A percentile compares a stretch with the other conserved stretches of the same genome.
phyloP scores from a whole-genome alignment of 2,329 filamentous ascomycete species.

The Talaromyces sp. region DNA sequence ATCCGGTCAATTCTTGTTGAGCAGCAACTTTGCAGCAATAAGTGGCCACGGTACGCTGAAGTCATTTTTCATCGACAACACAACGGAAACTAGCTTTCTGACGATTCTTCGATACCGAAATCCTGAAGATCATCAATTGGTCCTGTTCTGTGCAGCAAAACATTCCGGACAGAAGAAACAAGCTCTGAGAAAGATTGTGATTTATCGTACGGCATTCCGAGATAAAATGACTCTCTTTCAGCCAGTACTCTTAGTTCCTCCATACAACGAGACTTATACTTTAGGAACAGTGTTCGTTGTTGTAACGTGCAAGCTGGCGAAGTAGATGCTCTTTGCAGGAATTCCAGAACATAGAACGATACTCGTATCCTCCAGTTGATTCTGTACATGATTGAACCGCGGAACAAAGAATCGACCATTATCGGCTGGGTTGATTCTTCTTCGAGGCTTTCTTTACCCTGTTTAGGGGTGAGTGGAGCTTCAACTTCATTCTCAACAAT shows the following conservation, averaged over 20 bases:
- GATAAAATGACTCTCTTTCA: neutral
- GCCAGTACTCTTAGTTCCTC: neutral
- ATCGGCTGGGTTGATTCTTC: neutral
- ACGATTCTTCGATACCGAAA: neutral
- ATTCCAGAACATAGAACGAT: neutral
- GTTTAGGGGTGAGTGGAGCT: neutral
- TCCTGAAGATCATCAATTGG: neutral
- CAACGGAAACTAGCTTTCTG: neutral
- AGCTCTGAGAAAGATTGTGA: neutral
- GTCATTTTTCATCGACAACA: neutral
- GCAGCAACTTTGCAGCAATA: neutral
- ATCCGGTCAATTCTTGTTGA: neutral
- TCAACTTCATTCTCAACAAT: neutral
- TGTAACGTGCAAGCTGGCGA: neutral
- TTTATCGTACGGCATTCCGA: neutral
- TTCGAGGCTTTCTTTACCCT: neutral
- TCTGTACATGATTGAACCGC: neutral
- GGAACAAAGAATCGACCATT: neutral
- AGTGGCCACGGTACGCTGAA: neutral
- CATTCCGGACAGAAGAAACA: neutral
- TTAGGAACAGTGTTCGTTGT: neutral
- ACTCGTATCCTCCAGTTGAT: neutral
- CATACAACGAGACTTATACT: neutral
- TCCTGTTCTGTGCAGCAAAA: neutral
- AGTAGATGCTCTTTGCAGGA: neutral